phyloP scores from a whole-genome alignment of 2,329 filamentous ascomycete genomes.

The Epichloe hybrida region DNA sequence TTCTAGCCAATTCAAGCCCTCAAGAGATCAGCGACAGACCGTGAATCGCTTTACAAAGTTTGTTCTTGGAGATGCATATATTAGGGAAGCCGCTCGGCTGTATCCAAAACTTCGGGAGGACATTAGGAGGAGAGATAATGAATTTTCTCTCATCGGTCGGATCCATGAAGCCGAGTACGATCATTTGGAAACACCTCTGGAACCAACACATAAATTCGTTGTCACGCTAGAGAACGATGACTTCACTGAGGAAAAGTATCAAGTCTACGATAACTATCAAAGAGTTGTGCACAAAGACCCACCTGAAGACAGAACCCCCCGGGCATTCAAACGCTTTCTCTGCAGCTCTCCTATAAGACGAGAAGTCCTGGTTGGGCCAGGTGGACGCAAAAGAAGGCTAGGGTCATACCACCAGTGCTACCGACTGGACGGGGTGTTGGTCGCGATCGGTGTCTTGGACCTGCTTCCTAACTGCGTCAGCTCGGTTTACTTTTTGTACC shows the following conservation, averaged over 20 bases:
- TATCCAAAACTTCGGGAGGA: conserved; percentile 56
- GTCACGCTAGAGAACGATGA: conserved; percentile 57
- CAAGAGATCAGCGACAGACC: conserved; percentile 60
- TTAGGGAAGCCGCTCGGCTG: conserved; percentile 46
- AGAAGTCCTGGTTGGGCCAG: conserved; percentile 25
- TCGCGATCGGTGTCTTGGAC: conserved; percentile 66
- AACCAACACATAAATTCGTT: conserved; percentile 52
- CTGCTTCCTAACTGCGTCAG: conserved; percentile 65
- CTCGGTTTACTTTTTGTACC: conserved; percentile 73
- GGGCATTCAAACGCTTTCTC: conserved; percentile 58
- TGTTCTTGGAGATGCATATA: conserved; percentile 55
- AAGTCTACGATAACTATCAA: conserved; percentile 64
- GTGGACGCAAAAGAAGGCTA: conserved; percentile 40
- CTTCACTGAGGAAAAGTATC: conserved; percentile 66
- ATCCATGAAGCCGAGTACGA: conserved; percentile 55
- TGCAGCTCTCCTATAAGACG: conserved; percentile 54
- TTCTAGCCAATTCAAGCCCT: conserved; percentile 47
- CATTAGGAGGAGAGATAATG: conserved; percentile 46
- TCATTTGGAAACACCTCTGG: conserved; percentile 41
- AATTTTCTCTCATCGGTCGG: conserved; percentile 52
- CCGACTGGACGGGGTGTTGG: conserved; percentile 58
- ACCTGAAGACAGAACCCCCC: conserved; percentile 40
- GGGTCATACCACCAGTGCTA: conserved; percentile 78
- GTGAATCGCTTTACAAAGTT: conserved; percentile 64
- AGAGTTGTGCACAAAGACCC: conserved; percentile 56